Evolutionary conservation across 108 stramenopile genomes (phyloP), one percentile per base, ranked within the genome.

Genomic region (Nitzschia putrida): DNA sequence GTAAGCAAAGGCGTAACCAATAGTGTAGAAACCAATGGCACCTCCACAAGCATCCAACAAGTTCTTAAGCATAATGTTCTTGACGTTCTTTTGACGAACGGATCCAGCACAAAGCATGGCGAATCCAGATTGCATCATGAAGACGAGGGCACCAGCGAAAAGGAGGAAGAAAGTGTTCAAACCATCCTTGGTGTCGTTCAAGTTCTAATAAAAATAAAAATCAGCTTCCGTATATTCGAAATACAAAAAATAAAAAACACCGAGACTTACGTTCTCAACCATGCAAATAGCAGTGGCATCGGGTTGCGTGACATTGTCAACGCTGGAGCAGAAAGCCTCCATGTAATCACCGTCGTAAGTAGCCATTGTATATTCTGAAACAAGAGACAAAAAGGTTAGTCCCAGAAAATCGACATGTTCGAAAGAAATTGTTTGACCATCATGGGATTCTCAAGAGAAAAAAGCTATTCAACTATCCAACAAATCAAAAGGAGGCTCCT

Each of bases 61-160:
- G 77, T 95, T 95, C 94, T 92, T 93, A 39, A 97, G 74, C 64
- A 94, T 80, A 39, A 94, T 88, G 59, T 94, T 90, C 83, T 88
- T 88, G 45, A 88, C 88, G 68, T 94, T 90, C 76, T 94, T 90
- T 66, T 84, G 78, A 65, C 86, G 82, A 61, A 90, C 84, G 42
- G 88, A 86, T 45, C 94, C 94, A 22, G 88, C 91, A 66, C 85
- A 85, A 21, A 95, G 86, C 94, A 95, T 93, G 69, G 90, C 89
- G 67, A 95, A 95, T 8, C 94, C 94, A 45, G 83, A 53, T 81
- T 97, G 96, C 96, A 97, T 97, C 66, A 95, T 75, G 79, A 91
- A 94, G 64, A 96, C 93, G 58, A 94, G 84, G 26, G 86, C 83
- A 59, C 89, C 93, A 52, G 92, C 82, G 57, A 82, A 93, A 34